Evolutionary conservation across 352 stramenopile species (phyloP).

Genomic region (Phytophthora uliginosa): DNA sequence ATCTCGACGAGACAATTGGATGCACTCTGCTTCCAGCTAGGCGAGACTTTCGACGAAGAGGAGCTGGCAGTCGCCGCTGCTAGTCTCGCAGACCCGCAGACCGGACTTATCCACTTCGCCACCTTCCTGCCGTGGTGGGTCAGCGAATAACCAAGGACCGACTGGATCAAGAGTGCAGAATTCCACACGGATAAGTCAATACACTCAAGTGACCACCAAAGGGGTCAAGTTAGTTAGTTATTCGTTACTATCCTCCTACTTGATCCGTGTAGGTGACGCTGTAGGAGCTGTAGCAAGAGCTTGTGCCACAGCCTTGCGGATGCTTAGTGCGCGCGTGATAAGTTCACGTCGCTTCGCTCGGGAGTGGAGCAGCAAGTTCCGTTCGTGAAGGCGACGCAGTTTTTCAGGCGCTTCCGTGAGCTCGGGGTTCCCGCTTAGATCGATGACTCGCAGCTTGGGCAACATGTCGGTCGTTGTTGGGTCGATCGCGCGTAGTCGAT

Average conservation of each 20-base stretch:
- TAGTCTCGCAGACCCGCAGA: slow-evolving; percentile 61
- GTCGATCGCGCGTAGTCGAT: slow-evolving; percentile 44
- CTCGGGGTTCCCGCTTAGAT: slow-evolving; percentile 52
- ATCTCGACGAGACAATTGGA: slow-evolving; percentile 72
- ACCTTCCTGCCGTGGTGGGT: slow-evolving; percentile 78
- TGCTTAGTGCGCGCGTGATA: slow-evolving; percentile 64
- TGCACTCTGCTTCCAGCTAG: slow-evolving; percentile 65
- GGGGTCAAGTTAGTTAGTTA: not conserved
- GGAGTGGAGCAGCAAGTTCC: slow-evolving; percentile 70
- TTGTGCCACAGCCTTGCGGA: slow-evolving; percentile 54
- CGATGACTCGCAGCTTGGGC: slow-evolving; percentile 47
- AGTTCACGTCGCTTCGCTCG: slow-evolving; percentile 70
- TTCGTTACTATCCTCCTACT: slow-evolving; percentile 12
- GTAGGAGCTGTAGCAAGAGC: slow-evolving; percentile 29
- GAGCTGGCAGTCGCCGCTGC: slow-evolving; percentile 57
- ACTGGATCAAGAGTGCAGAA: not conserved
- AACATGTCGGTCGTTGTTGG: slow-evolving; percentile 36
- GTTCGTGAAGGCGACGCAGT: slow-evolving; percentile 69
- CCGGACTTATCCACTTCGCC: slow-evolving; percentile 68
- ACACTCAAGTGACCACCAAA: not conserved
- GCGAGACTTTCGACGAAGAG: slow-evolving; percentile 68
- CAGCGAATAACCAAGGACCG: slow-evolving; percentile 42
- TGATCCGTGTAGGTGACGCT: slow-evolving; percentile 12
- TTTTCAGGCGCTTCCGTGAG: slow-evolving; percentile 54
- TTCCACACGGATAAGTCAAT: not conserved